A percentile compares a stretch with the other conserved stretches of the same genome.
phyloP scores from a whole-genome alignment of 2,329 filamentous ascomycete genomes.

The Hirsutella thompsonii region DNA sequence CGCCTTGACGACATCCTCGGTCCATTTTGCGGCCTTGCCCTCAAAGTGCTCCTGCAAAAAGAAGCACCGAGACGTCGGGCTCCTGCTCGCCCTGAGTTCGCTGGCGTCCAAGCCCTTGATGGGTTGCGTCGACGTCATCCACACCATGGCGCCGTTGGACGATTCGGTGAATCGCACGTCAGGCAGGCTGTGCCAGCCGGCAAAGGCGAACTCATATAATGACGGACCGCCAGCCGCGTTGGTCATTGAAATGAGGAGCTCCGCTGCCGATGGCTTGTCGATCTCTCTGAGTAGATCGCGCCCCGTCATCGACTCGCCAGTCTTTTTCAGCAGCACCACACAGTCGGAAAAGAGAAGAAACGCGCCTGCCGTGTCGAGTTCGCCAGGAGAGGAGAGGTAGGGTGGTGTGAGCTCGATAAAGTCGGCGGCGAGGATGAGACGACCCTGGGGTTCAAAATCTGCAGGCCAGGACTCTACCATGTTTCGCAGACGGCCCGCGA shows the following conservation, averaged over 20 bases:
- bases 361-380: conserved; percentile 47
- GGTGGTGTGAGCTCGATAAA: conserved; percentile 65
- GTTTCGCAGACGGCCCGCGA: conserved; percentile 60
- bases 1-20: conserved; percentile 78
- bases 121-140: conserved; percentile 53
- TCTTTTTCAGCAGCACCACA: conserved; percentile 64
- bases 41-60: conserved; percentile 65
- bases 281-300: conserved; percentile 73
- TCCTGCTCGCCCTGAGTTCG: conserved; percentile 25
- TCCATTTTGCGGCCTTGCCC: conserved; percentile 60
- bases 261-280: conserved; percentile 61
- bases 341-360: conserved; percentile 78
- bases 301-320: conserved; percentile 50
- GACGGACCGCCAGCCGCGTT: conserved; percentile 48
- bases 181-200: conserved; percentile 56
- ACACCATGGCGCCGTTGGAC: conserved; percentile 48
- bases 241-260: conserved; percentile 49
- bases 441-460: conserved; percentile 58
- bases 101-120: conserved; percentile 41
- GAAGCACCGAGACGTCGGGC: conserved; percentile 53
- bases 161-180: conserved; percentile 65
- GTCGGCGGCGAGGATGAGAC: conserved; percentile 71
- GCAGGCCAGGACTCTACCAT: conserved; percentile 68
- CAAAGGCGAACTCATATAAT: conserved; percentile 61
- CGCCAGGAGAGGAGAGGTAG: conserved; percentile 34